Conservation (phyloP, 2,329 filamentous ascomycete species). For the Teratosphaeria viscida region DNA sequence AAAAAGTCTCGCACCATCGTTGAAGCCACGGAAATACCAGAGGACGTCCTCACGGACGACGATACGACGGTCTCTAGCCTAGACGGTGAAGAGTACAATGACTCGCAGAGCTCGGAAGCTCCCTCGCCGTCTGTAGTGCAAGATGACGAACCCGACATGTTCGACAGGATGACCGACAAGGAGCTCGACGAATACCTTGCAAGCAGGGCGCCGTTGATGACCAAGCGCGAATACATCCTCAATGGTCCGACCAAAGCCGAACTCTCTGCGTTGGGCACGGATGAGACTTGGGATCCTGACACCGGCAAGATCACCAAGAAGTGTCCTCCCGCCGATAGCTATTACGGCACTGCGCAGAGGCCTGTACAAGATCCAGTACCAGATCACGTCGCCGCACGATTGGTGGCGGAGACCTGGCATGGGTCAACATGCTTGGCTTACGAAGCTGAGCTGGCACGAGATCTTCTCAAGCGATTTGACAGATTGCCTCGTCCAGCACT, state of each 20-base stretch:
- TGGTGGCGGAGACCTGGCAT: background rate
- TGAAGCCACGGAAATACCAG: background rate
- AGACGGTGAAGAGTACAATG: background rate
- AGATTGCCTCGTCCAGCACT: background rate
- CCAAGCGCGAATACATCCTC: background rate
- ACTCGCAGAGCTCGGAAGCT: background rate
- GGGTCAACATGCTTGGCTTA: background rate
- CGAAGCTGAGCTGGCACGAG: background rate
- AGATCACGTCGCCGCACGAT: background rate
- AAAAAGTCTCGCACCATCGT: background rate
- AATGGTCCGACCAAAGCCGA: background rate
- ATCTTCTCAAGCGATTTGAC: background rate
- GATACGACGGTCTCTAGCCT: background rate
- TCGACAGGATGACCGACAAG: background rate
- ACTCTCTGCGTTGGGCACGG: background rate
- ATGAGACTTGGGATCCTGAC: background rate
- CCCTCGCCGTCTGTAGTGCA: background rate
- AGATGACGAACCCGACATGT: background rate
- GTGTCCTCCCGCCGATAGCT: background rate
- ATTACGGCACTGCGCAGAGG: background rate
- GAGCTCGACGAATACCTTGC: background rate
- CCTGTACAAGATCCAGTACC: background rate
- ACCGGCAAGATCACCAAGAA: background rate
- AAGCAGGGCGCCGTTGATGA: background rate
- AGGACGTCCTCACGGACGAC: background rate